These are phyloP conservation scores for Oryza brachyantha DNA, from an alignment of 176 grass and related monocot species.

Conservation along the genomic window DNA sequence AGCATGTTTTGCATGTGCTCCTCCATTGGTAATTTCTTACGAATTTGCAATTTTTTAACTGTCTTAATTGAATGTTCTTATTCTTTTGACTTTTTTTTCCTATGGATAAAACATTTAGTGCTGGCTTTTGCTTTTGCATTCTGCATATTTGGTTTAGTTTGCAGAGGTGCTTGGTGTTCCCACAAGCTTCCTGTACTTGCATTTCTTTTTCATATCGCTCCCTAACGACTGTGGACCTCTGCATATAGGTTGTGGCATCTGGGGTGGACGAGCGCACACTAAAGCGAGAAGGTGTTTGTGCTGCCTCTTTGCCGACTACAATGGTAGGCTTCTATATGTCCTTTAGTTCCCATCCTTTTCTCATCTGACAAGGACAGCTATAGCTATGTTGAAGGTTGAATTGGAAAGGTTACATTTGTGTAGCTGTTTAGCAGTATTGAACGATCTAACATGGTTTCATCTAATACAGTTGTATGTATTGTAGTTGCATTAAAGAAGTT, in stretches of 20 bases:
- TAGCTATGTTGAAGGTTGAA: conserved; percentile 18
- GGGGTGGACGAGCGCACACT: conserved; percentile 92
- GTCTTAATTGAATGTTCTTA: conserved; percentile 35
- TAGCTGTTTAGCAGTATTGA: background rate
- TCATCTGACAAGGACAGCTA: background rate
- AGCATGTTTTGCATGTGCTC: conserved; percentile 97
- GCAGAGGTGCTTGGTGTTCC: background rate
- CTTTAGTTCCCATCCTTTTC: conserved; percentile 21
- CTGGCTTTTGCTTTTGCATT: conserved; percentile 2
- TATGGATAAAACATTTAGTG: conserved; percentile 3
- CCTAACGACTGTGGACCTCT: background rate
- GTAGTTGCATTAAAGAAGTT: background rate
- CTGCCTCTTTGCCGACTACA: conserved; percentile 96
- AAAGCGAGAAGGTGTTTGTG: conserved; percentile 96
- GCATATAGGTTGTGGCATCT: conserved; percentile 86
- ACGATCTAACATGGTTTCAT: background rate
- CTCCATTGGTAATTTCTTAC: conserved; percentile 71
- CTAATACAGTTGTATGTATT: background rate
- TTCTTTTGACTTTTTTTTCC: background rate
- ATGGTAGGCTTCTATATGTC: conserved; percentile 48
- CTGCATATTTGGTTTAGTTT: background rate
- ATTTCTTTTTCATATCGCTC: conserved; percentile 1
- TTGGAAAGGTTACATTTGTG: background rate
- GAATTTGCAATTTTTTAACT: conserved; percentile 26
- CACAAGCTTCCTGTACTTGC: background rate